These are phyloP conservation scores for Hyphopichia wangnamkhiaoensis DNA, from an alignment of 1,139 yeast species.

Conservation along the genomic window DNA sequence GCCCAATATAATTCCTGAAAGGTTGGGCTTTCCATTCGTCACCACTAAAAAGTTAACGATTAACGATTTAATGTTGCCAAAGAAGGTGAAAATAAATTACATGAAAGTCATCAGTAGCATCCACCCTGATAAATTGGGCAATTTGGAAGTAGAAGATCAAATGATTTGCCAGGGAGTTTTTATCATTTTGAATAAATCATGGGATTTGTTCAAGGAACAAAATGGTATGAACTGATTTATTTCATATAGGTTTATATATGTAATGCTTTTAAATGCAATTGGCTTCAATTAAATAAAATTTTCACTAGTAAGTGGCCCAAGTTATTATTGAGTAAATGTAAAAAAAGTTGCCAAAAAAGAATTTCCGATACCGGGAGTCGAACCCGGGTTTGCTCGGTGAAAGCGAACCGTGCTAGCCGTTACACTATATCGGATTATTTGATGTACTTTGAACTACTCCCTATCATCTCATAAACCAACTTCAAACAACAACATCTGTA, in stretches of 20 bases:
- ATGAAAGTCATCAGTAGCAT: slow-evolving; percentile 92
- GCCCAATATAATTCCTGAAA: slow-evolving; percentile 57
- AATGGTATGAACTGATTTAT: slow-evolving; percentile 17
- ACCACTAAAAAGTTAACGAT: slow-evolving; percentile 38
- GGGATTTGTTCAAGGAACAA: slow-evolving; percentile 77
- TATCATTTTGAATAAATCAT: slow-evolving; percentile 78
- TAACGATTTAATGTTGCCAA: slow-evolving; percentile 84
- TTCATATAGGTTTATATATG: too few species aligned
- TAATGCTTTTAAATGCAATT: too few species aligned
- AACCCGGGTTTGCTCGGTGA: slow-evolving; percentile 84
- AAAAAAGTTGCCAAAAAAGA: slow-evolving; percentile 20
- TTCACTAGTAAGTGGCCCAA: neutral
- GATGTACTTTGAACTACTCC: too few species aligned
- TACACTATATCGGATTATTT: slow-evolving; percentile 70
- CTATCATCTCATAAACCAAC: too few species aligned
- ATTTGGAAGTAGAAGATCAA: slow-evolving; percentile 62
- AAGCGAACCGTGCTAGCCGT: slow-evolving; percentile 84
- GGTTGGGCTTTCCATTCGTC: slow-evolving; percentile 60
- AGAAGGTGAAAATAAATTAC: slow-evolving; percentile 82
- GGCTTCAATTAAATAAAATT: too few species aligned
- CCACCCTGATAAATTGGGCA: slow-evolving; percentile 87
- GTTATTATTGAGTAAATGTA: neutral
- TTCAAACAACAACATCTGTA: too few species aligned
- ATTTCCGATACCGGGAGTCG: slow-evolving; percentile 79
- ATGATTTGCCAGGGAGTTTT: slow-evolving; percentile 89